Evolutionary conservation across 2,329 filamentous ascomycete species (phyloP), one percentile per base, ranked within the genome.

Genomic region (Nannizziopsis barbatae): DNA sequence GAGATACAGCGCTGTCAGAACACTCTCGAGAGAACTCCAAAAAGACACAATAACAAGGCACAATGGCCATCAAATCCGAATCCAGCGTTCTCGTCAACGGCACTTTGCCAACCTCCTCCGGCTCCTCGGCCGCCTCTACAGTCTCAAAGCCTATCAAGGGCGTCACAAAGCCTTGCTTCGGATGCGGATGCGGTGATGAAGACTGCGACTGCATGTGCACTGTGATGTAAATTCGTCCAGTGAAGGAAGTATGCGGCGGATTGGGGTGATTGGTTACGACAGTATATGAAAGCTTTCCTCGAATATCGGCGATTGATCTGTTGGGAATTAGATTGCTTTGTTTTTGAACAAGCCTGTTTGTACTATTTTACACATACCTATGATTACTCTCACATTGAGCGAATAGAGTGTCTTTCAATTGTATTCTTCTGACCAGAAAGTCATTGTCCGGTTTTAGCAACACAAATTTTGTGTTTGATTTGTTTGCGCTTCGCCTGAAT

Each of bases 181-280:
- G 65, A 2, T 68, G 65, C 44, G 65, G 66, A 39, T 68, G 65
- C 27, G 64, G 65, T 5, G 65, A 65, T 51, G 64, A 66, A 42
- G 64, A 65, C 33, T 68, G 65, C 31, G 65, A 68, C 50, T 67
- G 63, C 47, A 66, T 64, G 43, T 68, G 65, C 50, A 62, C 59
- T 9, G 63, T 68, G 48, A 68, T 68, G 65, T 68, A 57, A 64
- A 8, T 3, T 31, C 36, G 38, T 27, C 7, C 6, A 38, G n/a
- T 11, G 43, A 18, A n/a, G 17, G 33, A 33, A 32, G 27, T 4
- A n/a, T 14, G 20, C n/a, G 18, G 11, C 8, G 40, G 8, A n/a
- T 10, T 42, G 20, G 11, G 20, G 12, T n/a, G 37, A 15, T 40
- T 40, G 37, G 7, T 18, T 40, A n/a, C 20, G 15, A 30, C 30